Base-by-base conservation (phyloP, 352 stramenopile species). In the Pythium rishiriense region DNA sequence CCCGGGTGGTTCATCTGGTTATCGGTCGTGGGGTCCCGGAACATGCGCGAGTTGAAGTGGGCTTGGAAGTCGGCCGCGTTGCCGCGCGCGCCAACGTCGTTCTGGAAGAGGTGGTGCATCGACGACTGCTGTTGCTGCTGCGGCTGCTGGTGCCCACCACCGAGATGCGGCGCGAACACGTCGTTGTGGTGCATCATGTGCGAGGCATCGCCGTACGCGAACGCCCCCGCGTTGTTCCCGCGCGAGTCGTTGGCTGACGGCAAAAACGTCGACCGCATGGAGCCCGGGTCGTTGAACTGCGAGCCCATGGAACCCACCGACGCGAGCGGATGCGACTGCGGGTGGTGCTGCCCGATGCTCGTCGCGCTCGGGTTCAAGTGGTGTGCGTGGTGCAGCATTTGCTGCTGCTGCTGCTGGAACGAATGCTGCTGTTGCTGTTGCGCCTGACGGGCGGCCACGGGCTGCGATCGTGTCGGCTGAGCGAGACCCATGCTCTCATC, bases 401-500 rank as follows among this genome's bases (percentile, higher is more conserved):
- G 56, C 45, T 80, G 59, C 22, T 59, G 62, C 58, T 60, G 63
- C 59, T 69, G 43, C 46, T 68, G 50, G 43, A 72, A 59, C 37
- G 47, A 53, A 28, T 70, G 69, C 37, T 64, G 51, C 10, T 51
- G 58, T 15, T 69, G 66, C 17, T 66, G 58, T 15, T 62, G 42
- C 4, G 48, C 52, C 26, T 64, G 58, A 19, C 58, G 46, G 31
- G 58, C 47, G 1, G 35, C 46, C 6, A 64, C 58, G 17, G 58
- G 58, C 33, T 57, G 58, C 2, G 58, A 37, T 11, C 58, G 46
- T 15, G 45, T 33, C n/a, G 58, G 22, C 35, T 21, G 50, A 11
- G 37, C 83, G 48, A 83, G 88, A 25, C 76, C 79, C 48, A 88
- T 88, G 64, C 81, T 77, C 42, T 71, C 76, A 28, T 90, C 81